phyloP scores from a whole-genome alignment of 306 rosid species.

The Styphnolobium japonicum region DNA sequence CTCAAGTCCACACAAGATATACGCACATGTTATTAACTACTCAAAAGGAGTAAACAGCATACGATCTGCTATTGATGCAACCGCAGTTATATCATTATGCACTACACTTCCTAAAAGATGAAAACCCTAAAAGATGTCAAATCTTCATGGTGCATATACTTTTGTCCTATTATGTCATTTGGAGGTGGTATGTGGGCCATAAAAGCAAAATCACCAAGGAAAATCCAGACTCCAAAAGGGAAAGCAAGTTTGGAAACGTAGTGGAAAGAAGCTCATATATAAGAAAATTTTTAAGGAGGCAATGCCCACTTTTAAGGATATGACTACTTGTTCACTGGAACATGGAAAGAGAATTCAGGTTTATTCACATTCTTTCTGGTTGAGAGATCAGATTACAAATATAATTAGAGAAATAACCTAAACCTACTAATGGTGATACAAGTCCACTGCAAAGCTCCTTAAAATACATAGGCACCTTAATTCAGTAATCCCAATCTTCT shows the following conservation, averaged over 20 bases:
- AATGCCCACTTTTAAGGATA: conserved; percentile 6
- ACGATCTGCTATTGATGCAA: background rate
- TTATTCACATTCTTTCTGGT: background rate
- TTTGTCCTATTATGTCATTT: conserved; percentile 11
- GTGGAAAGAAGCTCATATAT: background rate
- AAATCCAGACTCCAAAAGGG: background rate
- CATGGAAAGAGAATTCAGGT: background rate
- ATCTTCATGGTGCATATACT: background rate
- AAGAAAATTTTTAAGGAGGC: background rate
- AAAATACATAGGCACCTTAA: background rate
- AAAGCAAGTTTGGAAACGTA: background rate
- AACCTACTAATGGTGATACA: background rate
- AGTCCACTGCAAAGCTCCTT: background rate
- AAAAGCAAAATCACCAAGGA: background rate
- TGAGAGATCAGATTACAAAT: background rate
- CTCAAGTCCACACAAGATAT: conserved; percentile 9
- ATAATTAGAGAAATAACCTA: background rate
- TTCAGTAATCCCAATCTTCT: background rate
- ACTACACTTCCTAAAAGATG: background rate
- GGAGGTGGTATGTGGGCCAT: background rate
- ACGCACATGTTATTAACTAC: background rate
- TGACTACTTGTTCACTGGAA: background rate
- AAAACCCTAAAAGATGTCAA: background rate
- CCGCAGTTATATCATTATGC: background rate
- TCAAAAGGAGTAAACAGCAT: background rate